A percentile compares a stretch with the other conserved stretches of the same genome.
Evolutionary conservation across 2,329 filamentous ascomycete species (phyloP).

Genomic region (Verticillium isaacii): DNA sequence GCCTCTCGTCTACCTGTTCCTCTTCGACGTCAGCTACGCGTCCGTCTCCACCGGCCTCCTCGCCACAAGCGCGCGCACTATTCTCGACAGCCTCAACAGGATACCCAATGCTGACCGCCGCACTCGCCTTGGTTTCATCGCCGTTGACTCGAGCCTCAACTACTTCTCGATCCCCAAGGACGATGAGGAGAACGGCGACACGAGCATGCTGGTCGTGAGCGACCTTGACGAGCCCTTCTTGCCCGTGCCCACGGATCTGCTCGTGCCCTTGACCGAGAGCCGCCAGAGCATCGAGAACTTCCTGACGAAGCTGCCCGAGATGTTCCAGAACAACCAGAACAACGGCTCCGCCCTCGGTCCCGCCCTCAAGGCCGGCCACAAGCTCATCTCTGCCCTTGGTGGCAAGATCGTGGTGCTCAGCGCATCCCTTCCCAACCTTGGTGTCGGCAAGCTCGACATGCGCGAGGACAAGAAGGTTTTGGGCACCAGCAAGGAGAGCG

Average conservation of each 20-base stretch:
- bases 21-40: constrained; percentile 90
- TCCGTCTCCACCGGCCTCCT: constrained; percentile 86
- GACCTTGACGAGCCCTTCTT: constrained; percentile 96
- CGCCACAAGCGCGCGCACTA: constrained; percentile 87
- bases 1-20: constrained; percentile 90
- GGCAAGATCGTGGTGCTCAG: constrained; percentile 93
- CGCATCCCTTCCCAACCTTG: constrained; percentile 84
- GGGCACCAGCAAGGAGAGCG: constrained; percentile 87
- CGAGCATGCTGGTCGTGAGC: constrained; percentile 88
- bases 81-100: constrained; percentile 88
- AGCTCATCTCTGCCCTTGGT: constrained; percentile 88
- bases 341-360: constrained; percentile 92
- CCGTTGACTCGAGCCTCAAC: constrained; percentile 89
- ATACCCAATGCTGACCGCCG: constrained; percentile 97
- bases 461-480: constrained; percentile 94
- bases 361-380: constrained; percentile 87
- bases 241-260: constrained; percentile 84
- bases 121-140: constrained; percentile 90
- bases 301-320: constrained; percentile 83
- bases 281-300: constrained; percentile 89
- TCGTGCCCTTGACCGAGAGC: constrained; percentile 85
- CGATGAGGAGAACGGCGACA: constrained; percentile 75
- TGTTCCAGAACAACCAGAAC: constrained; percentile 95
- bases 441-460: constrained; percentile 85
- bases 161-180: constrained; percentile 95